Evolutionary conservation across 495 filamentous ascomycete genomes (phyloP), one percentile per base, ranked within the genome.

Genomic region (Aspergillus cristatus): DNA sequence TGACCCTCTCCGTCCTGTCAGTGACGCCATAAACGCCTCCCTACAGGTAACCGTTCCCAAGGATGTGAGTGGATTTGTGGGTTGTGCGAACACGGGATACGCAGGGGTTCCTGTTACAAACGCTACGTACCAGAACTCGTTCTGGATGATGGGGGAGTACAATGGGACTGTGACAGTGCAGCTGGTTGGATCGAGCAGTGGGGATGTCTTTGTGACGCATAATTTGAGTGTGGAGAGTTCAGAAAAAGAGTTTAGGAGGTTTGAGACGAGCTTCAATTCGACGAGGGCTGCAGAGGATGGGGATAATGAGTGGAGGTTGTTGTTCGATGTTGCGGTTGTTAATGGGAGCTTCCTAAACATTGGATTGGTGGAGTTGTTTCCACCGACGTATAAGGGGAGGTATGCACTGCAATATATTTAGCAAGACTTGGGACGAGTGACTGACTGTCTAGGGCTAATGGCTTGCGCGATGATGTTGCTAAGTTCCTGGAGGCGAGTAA

Each of bases 291-390:
- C 79, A 7, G 58, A 71, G 4, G 73, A 74, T 51, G 68, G 67
- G 31, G 77, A 83, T 25, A 86, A 84, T 46, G 78, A 78, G 24
- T 81, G 81, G 48, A 68, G 68, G 2, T 44, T 84, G 22, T 73
- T 73, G 3, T 75, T 81, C 40, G 66, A 82, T 43, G 59, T 64
- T 1, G 51, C 63, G 7, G 64, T 63, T 28, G 58, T 60, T 7
- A 48, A 51, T 14, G 63, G 60, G 0, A 24, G 54, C 5, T 65
- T 62, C 3, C 67, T 83, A 34, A 75, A 79, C 40, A 79, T 85
- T 46, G 72, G 77, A 34, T 53, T 82, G 20, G 73, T 84, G 41
- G 72, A 72, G 28, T 42, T 86, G 18, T 86, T 83, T 51, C 79
- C 78, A 2, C 78, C 78, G 5, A 84, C 79, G 6, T 84, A 42